phyloP scores from a whole-genome alignment of 2,329 filamentous ascomycete species.

The Monilinia laxa region DNA sequence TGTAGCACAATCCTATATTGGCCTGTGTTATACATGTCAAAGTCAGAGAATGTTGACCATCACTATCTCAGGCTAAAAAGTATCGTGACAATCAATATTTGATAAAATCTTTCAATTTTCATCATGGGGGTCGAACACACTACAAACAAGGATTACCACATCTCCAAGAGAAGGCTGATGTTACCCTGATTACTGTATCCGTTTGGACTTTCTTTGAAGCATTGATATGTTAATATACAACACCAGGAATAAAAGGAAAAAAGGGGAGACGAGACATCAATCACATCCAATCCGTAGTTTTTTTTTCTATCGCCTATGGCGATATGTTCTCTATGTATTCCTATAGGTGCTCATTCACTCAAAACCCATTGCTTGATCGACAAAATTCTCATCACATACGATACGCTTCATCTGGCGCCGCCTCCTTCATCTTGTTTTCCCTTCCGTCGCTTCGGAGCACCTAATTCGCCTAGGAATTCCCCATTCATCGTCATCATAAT shows the following conservation, averaged over 20 bases:
- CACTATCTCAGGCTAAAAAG: too few relatives aligned
- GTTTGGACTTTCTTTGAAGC: background rate
- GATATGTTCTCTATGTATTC: too few relatives aligned
- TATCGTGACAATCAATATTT: background rate
- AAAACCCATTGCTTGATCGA: background rate
- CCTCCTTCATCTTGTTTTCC: background rate
- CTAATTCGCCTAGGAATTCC: slow-evolving; percentile 4
- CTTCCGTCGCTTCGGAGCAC: background rate
- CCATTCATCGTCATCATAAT: slow-evolving; percentile 2
- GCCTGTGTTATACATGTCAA: background rate
- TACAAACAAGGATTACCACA: slow-evolving; percentile 7
- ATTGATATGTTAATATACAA: background rate
- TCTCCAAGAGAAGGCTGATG: slow-evolving; percentile 15
- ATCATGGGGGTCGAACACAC: background rate
- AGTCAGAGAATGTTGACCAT: background rate
- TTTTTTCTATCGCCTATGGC: background rate
- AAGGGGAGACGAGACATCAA: background rate
- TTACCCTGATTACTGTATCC: background rate
- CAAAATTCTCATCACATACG: background rate
- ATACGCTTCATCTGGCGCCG: slow-evolving; percentile 2
- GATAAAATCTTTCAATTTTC: background rate
- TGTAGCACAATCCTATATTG: background rate
- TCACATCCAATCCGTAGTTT: background rate
- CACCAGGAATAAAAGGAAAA: background rate
- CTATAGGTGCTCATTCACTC: background rate